A percentile compares a stretch with the other conserved stretches of the same genome.
Conservation (phyloP, 352 stramenopile genomes). For the Thalassiosira exigua region DNA sequence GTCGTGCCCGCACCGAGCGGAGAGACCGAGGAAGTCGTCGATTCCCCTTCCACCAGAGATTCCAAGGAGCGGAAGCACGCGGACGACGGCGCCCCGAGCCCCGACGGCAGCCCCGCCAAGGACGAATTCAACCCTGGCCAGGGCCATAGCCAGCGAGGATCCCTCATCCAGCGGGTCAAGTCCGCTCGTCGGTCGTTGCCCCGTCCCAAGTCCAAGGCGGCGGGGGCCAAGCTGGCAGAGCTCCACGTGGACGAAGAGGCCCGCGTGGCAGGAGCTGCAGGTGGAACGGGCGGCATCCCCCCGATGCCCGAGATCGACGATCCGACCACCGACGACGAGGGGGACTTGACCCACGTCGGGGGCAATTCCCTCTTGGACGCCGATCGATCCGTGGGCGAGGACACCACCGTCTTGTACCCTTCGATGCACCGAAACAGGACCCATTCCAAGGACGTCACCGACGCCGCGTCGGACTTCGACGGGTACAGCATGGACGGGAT, state of each 20-base stretch:
- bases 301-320: constrained; percentile 1
- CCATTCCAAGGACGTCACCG: constrained; percentile 6
- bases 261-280: no score
- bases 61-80: constrained; percentile 2
- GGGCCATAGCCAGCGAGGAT: constrained; percentile 2
- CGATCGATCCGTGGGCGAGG: constrained; percentile 36
- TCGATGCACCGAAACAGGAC: constrained; percentile 24
- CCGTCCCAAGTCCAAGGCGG: constrained; percentile 16
- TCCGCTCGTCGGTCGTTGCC: neutral
- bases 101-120: no score
- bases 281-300: no score
- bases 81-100: no score
- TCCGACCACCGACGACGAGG: neutral
- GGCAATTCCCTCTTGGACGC: neutral
- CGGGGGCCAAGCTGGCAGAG: constrained; percentile 18
- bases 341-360: neutral
- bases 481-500: constrained; percentile 48
- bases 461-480: constrained; percentile 31
- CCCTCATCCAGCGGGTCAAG: neutral
- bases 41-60: neutral
- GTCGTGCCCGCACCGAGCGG: constrained; percentile 16
- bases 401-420: constrained; percentile 44
- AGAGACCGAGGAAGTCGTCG: constrained; percentile 16
- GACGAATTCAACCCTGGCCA: no score
- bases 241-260: neutral